Conservation (phyloP, 371 early-diverging fungal species). For the Circinella minor region DNA sequence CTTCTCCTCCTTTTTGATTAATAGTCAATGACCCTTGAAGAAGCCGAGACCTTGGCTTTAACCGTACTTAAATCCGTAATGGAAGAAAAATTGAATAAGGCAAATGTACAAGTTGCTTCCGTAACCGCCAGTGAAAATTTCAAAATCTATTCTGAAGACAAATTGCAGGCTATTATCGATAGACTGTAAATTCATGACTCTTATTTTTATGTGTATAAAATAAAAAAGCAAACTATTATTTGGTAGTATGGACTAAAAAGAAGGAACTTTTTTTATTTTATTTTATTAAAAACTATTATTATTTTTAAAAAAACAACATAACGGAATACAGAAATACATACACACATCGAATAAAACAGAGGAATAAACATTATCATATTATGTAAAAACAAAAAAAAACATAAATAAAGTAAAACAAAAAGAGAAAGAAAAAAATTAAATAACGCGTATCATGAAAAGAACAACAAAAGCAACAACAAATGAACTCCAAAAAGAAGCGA, state of each 20-base stretch:
- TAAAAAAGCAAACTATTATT: slow-evolving; percentile 8
- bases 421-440: background rate
- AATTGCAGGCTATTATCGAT: slow-evolving; percentile 72
- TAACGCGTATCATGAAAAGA: slow-evolving; percentile 11
- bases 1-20: background rate
- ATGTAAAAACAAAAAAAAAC: background rate
- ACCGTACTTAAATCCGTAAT: slow-evolving; percentile 99
- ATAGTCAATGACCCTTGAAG: slow-evolving; percentile 82
- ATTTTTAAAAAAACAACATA: background rate
- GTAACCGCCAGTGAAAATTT: slow-evolving; percentile 85
- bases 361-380: too few relatives aligned
- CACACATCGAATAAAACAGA: too few relatives aligned
- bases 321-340: background rate
- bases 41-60: slow-evolving; percentile 90
- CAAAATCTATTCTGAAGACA: slow-evolving; percentile 75
- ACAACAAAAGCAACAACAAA: background rate
- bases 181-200: slow-evolving; percentile 46
- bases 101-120: slow-evolving; percentile 96
- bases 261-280: too few relatives aligned
- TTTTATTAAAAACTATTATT: too few relatives aligned
- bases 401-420: too few relatives aligned
- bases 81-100: slow-evolving; percentile 98
- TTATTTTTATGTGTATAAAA: slow-evolving; percentile 3
- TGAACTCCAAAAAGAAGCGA: slow-evolving; percentile 1
- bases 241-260: background rate